Base-by-base conservation (phyloP, 2,329 filamentous ascomycete species). In the Colletotrichum phormii region DNA sequence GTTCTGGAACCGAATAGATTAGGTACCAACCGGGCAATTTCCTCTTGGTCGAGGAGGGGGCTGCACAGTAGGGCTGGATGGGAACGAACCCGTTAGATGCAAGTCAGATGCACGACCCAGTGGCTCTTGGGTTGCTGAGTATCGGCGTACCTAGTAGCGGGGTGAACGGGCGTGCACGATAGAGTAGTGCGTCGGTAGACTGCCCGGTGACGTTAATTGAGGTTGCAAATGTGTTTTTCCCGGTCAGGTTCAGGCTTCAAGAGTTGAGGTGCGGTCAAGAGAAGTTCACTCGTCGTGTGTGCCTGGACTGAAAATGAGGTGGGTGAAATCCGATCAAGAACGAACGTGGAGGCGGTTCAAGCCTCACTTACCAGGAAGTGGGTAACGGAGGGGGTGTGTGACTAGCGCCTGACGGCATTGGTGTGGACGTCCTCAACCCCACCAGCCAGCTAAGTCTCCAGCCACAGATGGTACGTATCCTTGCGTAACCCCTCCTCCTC, bases 61-160 rank as follows among this genome's bases (percentile, higher is more conserved):
- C 54, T 72, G 31, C 64, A 26, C 65, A 59, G 53, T 72, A 72
- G 66, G 70, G 66, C 70, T 72, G 66, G 66, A 70, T 64, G 61
- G 60, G 66, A 61, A 70, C 60, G 61, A 55, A 60, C 70, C 66
- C 66, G 66, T 65, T 29, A 61, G 26, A 72, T 70, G 70, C 70
- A 72, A 70, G 70, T 72, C 66, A 70, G 66, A 72, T 54, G 66
- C 70, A 72, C 66, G 67, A 55, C 55, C 66, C 66, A 72, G 60
- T 64, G 60, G 60, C 42, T 26, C 18, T 63, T 22, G 33, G 70
- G 54, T 70, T 61, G 49, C 70, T 70, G 37, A 42, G 37, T 18
- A 42, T 42, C 8, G 55, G 70, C 60, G 66, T 57, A 29, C 26
- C 26, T 5, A 46, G 51, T 55, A 55, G 49, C 62, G n/a, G 33